These are phyloP conservation scores for Ophiostoma triangulosporum DNA, from an alignment of 2,329 filamentous ascomycete species.

Conservation along the genomic window DNA sequence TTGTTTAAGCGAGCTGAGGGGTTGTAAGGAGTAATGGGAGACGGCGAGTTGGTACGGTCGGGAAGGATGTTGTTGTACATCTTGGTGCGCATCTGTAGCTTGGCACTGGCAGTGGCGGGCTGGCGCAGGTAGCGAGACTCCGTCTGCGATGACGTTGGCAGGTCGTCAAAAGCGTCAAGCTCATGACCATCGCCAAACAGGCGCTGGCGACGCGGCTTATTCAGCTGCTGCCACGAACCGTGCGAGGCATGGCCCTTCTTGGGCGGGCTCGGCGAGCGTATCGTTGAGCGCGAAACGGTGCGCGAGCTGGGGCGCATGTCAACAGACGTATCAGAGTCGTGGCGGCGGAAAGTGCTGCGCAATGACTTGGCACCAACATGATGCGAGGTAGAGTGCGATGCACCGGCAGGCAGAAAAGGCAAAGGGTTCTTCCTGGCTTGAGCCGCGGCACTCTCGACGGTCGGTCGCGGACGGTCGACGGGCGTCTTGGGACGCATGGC, in stretches of 20 bases:
- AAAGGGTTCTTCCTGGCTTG: constrained; percentile 44
- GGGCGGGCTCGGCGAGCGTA: constrained; percentile 48
- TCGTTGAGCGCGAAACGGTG: constrained; percentile 41
- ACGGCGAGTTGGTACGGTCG: constrained; percentile 38
- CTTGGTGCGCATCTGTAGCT: constrained; percentile 44
- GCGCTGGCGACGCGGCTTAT: constrained; percentile 52
- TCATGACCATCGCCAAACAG: constrained; percentile 89
- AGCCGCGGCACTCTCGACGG: constrained; percentile 37
- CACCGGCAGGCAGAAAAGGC: constrained; percentile 70
- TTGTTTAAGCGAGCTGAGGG: constrained; percentile 43
- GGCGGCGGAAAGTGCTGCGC: constrained; percentile 60
- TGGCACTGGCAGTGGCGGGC: constrained; percentile 57
- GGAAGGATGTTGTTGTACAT: constrained; percentile 41
- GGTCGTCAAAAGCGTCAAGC: constrained; percentile 83
- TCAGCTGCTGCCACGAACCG: constrained; percentile 49
- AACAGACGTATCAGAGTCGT: constrained; percentile 62
- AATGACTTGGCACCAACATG: constrained; percentile 43
- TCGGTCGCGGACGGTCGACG: constrained; percentile 43
- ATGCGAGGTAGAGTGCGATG: constrained; percentile 54
- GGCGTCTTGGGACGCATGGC: constrained; percentile 56
- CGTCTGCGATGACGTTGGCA: constrained; percentile 71
- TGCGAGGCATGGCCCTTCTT: constrained; percentile 28
- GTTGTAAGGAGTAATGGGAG: constrained; percentile 25
- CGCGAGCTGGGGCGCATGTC: constrained; percentile 45
- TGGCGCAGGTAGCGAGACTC: constrained; percentile 77